Evolutionary conservation across 192 early-diverging fungal genomes (phyloP), one percentile per base, ranked within the genome.

Genomic region (Entomortierella beljakovae): DNA sequence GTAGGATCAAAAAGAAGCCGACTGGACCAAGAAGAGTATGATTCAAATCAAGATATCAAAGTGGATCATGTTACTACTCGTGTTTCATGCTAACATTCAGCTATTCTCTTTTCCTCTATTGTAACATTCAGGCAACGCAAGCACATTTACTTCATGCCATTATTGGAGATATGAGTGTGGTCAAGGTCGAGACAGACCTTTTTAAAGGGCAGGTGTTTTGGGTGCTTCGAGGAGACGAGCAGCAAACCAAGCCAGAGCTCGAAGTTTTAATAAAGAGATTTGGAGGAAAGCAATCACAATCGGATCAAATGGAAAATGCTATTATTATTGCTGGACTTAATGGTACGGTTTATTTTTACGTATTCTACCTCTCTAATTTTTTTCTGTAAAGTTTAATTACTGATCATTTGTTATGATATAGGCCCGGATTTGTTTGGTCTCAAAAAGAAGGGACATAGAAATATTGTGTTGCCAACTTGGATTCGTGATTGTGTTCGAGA

Each of bases 401-500:
- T 61, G 70, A 48, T 34, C 80, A 49, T 64, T 43, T 55, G 50
- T 70, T 58, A 37, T 68, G 20, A 28, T 31, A 26, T 65, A 90
- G 89, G 87, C 7, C 51, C 88, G 16, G 83, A 86, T 38, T 79
- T 93, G 0, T 71, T 70, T 34, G 90, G 87, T 38, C 67, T 91
- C 26, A 92, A 87, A 11, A 68, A 77, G 32, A 80, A 70, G 33
- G 82, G 76, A 6, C 46, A 68, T 7, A 75, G 79, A 48, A 88
- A 94, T 60, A 81, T 95, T 40, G 87, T 95, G 7, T 72, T 88
- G 37, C 81, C 90, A 3, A 72, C 80, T 13, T 95, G 89, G 84
- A 80, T 95, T 22, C 31, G 84, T 9, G 91, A 90, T 35, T 94
- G 91, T 64, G 60, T 94, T n/a, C 51, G 57, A 2, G 62, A 65